Evolutionary conservation across 2,329 filamentous ascomycete genomes (phyloP).

Genomic region (Graphilbum ipis-grandicollis): DNA sequence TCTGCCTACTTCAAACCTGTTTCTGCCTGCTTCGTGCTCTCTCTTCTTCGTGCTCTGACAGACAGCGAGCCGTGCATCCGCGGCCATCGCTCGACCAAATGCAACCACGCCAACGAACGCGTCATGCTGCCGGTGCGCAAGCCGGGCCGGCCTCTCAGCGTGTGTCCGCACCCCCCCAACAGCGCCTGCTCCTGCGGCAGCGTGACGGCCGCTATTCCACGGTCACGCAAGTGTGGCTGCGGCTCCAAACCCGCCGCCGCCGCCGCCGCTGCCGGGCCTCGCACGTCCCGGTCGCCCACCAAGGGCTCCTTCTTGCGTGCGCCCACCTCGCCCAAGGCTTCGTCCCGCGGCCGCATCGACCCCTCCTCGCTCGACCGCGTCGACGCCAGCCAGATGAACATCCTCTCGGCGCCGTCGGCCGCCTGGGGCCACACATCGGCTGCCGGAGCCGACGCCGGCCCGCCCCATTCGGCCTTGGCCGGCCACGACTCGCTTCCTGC

Average conservation of each 20-base stretch:
- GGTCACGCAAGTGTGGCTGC: constrained; percentile 38
- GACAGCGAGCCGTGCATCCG: constrained; percentile 55
- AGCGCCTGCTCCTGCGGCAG: constrained; percentile 43
- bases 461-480: too few relatives aligned
- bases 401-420: constrained; percentile 1
- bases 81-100: constrained; percentile 61
- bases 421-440: neutral
- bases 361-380: constrained; percentile 30
- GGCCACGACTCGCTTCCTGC: too few relatives aligned
- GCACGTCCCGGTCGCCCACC: constrained; percentile 18
- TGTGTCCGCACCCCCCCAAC: constrained; percentile 48
- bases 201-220: constrained; percentile 47
- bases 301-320: constrained; percentile 17
- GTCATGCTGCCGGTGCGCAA: constrained; percentile 56
- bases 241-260: constrained; percentile 6
- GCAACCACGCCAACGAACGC: constrained; percentile 48
- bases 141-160: constrained; percentile 51
- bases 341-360: constrained; percentile 25
- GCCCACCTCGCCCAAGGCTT: constrained; percentile 16
- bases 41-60: neutral
- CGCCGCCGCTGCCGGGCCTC: constrained; percentile 8
- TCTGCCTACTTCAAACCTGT: too few relatives aligned
- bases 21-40: constrained; percentile 1
- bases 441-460: neutral
- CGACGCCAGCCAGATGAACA: constrained; percentile 16